Evolutionary conservation across 2,329 filamentous ascomycete genomes (phyloP), one percentile per base, ranked within the genome.

Genomic region (Cercospora sp.): DNA sequence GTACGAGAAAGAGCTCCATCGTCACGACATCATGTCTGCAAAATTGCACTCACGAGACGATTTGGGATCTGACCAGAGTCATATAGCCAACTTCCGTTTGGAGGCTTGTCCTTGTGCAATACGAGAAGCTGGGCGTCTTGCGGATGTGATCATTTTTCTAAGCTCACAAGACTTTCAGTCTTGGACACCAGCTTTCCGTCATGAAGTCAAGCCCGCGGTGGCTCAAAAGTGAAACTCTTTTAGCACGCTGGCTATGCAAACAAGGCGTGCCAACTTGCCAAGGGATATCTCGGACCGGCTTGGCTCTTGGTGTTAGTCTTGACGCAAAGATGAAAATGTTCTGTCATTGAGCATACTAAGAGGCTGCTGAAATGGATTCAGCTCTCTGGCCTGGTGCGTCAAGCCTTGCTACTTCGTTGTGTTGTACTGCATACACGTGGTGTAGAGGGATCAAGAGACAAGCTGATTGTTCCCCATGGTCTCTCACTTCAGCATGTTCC

Each of bases 211-310:
- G 20, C 20, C 23, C 48, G 48, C 45, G 45, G 45, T 48, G 45
- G 45, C 45, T 20, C 20, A 23, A 48, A 23, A 23, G 36, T n/a
- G 36, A 42, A 42, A 42, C 36, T 42, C 45, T 48, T 13, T 48
- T 48, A 48, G 45, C 45, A 48, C 20, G 18, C 45, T 48, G 20
- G n/a, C 45, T 26, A 23, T 51, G 48, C 1, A 55, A 26, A 28
- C 48, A 55, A 55, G 48, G 48, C 48, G 48, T 55, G 48, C 48
- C 45, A 51, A 51, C 45, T 42, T 23, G 45, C 45, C 48, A 55
- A 55, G 48, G 23, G 48, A 16, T 23, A 55, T 55, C 48, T 55
- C 48, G 20, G 20, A 28, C 48, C 48, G 48, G 48, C 48, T 55
- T 55, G 48, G 48, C 48, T 26, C 48, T 55, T 55, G 48, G 48